phyloP scores from a whole-genome alignment of 108 stramenopile genomes.

The Aurantiochytrium sp. region DNA sequence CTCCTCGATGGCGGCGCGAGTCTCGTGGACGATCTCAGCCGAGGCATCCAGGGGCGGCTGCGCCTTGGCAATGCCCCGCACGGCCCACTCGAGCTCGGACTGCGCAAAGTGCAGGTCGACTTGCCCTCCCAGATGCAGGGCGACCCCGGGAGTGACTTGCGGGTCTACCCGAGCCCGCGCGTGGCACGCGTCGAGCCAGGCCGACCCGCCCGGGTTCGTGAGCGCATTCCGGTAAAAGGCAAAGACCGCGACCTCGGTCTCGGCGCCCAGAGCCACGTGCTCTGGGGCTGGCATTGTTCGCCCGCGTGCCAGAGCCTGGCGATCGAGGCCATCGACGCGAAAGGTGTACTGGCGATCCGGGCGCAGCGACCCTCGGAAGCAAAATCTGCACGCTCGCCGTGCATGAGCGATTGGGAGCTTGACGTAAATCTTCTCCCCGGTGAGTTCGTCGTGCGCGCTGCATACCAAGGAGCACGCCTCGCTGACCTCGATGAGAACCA shows the following conservation, averaged over 20 bases:
- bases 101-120: neutral
- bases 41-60: neutral
- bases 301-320: neutral
- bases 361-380: neutral
- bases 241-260: neutral
- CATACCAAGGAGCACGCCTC: neutral
- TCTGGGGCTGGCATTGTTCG: slow-evolving; percentile 17
- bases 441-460: neutral
- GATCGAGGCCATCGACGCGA: neutral
- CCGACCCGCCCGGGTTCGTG: neutral
- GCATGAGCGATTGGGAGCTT: neutral
- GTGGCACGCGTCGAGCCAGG: neutral
- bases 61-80: neutral
- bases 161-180: neutral
- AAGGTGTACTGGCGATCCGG: neutral
- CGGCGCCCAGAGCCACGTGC: neutral
- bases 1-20: neutral
- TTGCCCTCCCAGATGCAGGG: neutral
- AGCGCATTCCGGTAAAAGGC: neutral
- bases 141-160: neutral
- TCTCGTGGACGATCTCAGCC: neutral
- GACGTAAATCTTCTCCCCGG: neutral
- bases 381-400: neutral
- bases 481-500: neutral
- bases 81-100: neutral